A percentile compares a stretch with the other conserved stretches of the same genome.
phyloP scores from a whole-genome alignment of 371 early-diverging fungal species.

The Capillidium heterosporum region DNA sequence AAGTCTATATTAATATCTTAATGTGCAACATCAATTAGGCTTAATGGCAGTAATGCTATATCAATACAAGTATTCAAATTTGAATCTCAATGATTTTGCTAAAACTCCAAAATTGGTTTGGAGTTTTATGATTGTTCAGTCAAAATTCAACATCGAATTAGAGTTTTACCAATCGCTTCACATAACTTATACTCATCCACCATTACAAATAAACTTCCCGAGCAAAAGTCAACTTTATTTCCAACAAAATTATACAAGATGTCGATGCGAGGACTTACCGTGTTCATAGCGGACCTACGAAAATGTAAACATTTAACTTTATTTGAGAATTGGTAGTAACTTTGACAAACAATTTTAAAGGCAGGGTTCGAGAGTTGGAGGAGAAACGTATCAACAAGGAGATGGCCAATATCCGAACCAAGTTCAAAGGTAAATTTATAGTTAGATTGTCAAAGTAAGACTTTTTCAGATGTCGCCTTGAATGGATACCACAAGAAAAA shows the following conservation, averaged over 20 bases:
- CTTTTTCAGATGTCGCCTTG: slow-evolving; percentile 49
- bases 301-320: slow-evolving; percentile 18
- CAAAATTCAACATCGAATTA: too few species aligned
- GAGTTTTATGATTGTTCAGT: too few species aligned
- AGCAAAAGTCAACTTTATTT: too few species aligned
- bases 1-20: too few species aligned
- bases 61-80: too few species aligned
- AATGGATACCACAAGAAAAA: slow-evolving; percentile 96
- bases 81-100: too few species aligned
- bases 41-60: too few species aligned
- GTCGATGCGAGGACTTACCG: slow-evolving; percentile 64
- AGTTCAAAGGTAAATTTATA: slow-evolving; percentile 71
- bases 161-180: too few species aligned
- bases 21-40: too few species aligned
- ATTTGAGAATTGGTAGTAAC: not conserved
- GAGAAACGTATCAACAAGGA: slow-evolving; percentile 96
- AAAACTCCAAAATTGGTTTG: too few species aligned
- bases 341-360: slow-evolving; percentile 20
- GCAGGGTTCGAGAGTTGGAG: slow-evolving; percentile 87
- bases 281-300: slow-evolving; percentile 68
- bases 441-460: not conserved
- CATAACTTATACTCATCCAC: too few species aligned
- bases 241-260: slow-evolving; percentile 6
- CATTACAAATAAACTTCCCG: too few species aligned
- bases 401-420: slow-evolving; percentile 91